Conservation (phyloP, 306 rosid genomes). For the Nissolia schottii region DNA sequence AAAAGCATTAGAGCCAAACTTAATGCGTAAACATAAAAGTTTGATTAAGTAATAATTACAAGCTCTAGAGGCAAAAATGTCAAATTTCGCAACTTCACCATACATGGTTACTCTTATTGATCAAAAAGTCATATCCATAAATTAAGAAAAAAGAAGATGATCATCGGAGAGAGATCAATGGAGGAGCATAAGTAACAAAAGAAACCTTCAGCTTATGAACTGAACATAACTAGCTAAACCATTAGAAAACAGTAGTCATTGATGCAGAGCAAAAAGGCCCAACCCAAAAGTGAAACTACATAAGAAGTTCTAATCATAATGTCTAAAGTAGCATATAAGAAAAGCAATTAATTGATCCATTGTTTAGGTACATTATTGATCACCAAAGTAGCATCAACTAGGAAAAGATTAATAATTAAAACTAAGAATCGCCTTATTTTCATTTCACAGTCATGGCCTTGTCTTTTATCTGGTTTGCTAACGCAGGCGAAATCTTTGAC, state of each 20-base stretch:
- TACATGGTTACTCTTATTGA: not conserved
- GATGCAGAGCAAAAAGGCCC: not conserved
- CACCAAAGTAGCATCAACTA: no score
- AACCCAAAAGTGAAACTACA: not conserved
- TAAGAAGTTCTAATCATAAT: not conserved
- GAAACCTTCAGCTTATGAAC: not conserved
- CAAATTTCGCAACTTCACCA: not conserved
- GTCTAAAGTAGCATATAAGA: conserved; percentile 10
- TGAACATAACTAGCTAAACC: not conserved
- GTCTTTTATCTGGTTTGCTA: conserved; percentile 30
- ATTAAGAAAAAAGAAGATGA: not conserved
- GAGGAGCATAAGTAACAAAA: not conserved
- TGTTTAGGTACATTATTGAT: not conserved
- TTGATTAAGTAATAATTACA: not conserved
- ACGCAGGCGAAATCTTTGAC: conserved; percentile 43
- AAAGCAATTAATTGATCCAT: not conserved
- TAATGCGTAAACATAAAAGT: not conserved
- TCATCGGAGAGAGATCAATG: not conserved
- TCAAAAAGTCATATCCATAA: not conserved
- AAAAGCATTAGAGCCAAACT: not conserved
- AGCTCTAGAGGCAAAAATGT: not conserved
- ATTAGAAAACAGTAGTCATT: not conserved
- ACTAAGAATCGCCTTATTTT: not conserved
- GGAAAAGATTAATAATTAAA: not conserved
- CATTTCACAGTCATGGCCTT: conserved; percentile 31